A percentile compares a stretch with the other conserved stretches of the same genome.
Evolutionary conservation across 345 rosid species (phyloP).

Genomic region (Turnera subulata): DNA sequence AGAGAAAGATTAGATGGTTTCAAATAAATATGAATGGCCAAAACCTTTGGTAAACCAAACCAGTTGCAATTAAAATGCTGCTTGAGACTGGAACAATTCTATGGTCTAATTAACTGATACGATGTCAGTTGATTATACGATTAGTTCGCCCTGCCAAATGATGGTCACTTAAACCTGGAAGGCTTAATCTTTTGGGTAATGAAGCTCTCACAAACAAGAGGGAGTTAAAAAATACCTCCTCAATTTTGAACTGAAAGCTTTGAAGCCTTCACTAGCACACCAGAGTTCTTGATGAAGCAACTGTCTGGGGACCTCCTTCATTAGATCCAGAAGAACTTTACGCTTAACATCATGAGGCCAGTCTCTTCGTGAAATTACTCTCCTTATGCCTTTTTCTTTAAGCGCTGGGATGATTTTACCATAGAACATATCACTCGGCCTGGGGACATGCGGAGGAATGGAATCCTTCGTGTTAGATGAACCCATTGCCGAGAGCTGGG

Average conservation of each 20-base stretch:
- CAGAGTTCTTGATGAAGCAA: constrained; percentile 89
- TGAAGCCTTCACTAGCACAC: constrained; percentile 97
- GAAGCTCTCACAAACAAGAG: too few species aligned
- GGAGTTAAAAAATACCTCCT: constrained; percentile 56
- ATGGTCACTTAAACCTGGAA: too few species aligned
- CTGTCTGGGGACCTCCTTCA: constrained; percentile 86
- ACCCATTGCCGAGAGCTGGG: constrained; percentile 51
- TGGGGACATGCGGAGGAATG: constrained; percentile 71
- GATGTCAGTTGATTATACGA: too few species aligned
- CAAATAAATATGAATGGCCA: too few species aligned
- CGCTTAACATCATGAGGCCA: constrained; percentile 98
- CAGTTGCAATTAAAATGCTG: too few species aligned
- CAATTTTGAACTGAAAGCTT: constrained; percentile 76
- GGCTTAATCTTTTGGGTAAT: too few species aligned
- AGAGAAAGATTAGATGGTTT: too few species aligned
- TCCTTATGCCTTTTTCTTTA: constrained; percentile 89
- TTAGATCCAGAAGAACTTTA: constrained; percentile 83
- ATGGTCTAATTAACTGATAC: too few species aligned
- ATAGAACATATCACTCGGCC: constrained; percentile 97
- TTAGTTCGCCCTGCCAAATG: too few species aligned
- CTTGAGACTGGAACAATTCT: too few species aligned
- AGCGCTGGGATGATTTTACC: constrained; percentile 97
- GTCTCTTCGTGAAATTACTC: constrained; percentile 91
- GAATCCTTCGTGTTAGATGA: constrained; percentile 47
- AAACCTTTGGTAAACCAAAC: too few species aligned